phyloP scores from a whole-genome alignment of 2,329 filamentous ascomycete species.

The Fusarium verrucosum region DNA sequence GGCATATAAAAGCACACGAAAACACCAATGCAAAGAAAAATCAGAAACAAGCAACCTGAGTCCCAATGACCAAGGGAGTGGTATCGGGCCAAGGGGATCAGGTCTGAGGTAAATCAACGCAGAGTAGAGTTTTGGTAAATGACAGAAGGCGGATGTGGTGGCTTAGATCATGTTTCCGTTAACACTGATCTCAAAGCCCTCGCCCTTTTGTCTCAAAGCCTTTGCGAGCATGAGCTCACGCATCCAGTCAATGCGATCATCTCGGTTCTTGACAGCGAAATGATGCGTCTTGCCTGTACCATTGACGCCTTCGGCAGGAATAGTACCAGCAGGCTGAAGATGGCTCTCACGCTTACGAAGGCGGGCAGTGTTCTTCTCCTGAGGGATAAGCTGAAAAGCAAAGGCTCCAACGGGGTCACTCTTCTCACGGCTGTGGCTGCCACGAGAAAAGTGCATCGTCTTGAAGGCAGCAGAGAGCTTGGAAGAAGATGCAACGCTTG shows the following conservation, averaged over 20 bases:
- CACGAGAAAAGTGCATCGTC: constrained; percentile 71
- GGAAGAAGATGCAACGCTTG: constrained; percentile 74
- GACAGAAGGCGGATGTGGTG: background rate
- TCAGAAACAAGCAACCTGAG: constrained; percentile 8
- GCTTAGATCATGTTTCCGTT: constrained; percentile 78
- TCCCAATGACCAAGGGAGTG: background rate
- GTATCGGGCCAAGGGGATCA: constrained; percentile 1
- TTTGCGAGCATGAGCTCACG: constrained; percentile 91
- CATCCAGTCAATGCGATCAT: constrained; percentile 98
- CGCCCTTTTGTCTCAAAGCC: constrained; percentile 82
- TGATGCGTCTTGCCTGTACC: constrained; percentile 86
- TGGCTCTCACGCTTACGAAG: constrained; percentile 65
- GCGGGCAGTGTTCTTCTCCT: constrained; percentile 64
- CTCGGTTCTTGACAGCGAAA: constrained; percentile 86
- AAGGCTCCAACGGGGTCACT: constrained; percentile 73
- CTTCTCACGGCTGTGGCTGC: constrained; percentile 59
- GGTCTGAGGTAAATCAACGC: constrained; percentile 6
- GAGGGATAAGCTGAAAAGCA: constrained; percentile 85
- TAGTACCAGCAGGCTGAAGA: constrained; percentile 47
- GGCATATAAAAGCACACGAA: constrained; percentile 22
- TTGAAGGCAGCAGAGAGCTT: constrained; percentile 92
- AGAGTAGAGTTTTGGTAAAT: constrained; percentile 16
- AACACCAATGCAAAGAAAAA: constrained; percentile 13
- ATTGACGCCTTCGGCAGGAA: constrained; percentile 59
- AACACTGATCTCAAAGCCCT: constrained; percentile 83